A percentile compares a stretch with the other conserved stretches of the same genome.
Evolutionary conservation across 2,329 filamentous ascomycete species (phyloP).

Genomic region (Claviceps humidiphila): DNA sequence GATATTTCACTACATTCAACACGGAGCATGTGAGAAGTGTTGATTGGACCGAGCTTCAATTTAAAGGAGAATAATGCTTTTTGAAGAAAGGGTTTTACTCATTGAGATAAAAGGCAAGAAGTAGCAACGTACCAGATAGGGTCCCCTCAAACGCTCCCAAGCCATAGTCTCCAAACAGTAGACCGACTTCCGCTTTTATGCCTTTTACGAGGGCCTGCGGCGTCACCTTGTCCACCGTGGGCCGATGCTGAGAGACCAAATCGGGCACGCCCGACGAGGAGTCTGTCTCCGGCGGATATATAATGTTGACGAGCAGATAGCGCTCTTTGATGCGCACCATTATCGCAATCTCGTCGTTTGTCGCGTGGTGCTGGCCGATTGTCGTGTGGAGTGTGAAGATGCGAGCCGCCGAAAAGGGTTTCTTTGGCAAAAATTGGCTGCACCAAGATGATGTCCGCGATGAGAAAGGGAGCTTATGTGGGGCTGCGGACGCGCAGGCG

Average conservation of each 20-base stretch:
- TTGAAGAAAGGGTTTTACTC: background rate
- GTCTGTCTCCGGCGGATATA: constrained; percentile 56
- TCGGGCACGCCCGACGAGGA: constrained; percentile 32
- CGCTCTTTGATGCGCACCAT: constrained; percentile 97
- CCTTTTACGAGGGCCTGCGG: constrained; percentile 51
- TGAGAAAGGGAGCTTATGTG: background rate
- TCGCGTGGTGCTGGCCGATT: background rate
- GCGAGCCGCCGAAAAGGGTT: background rate
- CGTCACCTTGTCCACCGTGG: constrained; percentile 60
- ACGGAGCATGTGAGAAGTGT: background rate
- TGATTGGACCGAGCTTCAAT: background rate
- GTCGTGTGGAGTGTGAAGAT: background rate
- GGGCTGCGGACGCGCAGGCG: background rate
- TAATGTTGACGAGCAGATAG: constrained; percentile 86
- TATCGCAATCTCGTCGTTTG: background rate
- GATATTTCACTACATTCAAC: constrained; percentile 62
- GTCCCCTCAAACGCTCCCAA: constrained; percentile 58
- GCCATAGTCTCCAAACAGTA: constrained; percentile 82
- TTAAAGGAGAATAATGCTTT: constrained; percentile 2
- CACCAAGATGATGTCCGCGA: background rate
- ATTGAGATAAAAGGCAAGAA: background rate
- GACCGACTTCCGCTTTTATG: constrained; percentile 56
- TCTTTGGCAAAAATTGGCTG: background rate
- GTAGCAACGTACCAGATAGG: constrained; percentile 43
- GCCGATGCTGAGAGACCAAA: constrained; percentile 64